Base-by-base conservation (phyloP, 805 yeast species). In the Candida nitratophila region DNA sequence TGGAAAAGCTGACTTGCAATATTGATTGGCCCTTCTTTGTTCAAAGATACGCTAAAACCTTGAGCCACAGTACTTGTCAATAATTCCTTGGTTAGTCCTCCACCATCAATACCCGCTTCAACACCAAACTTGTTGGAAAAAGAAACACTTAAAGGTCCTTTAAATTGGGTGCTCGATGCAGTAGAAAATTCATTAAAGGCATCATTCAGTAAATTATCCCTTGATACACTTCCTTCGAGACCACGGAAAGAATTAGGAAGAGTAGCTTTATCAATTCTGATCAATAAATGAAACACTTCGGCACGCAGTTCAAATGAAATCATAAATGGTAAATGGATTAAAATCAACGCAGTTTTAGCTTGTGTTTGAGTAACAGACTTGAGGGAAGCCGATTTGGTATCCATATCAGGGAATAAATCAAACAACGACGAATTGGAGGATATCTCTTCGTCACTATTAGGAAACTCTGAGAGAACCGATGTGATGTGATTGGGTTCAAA, bases 91-190 rank as follows among this genome's bases (percentile, higher is more conserved):
- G 97, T 90, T 21, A 91, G 69, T 1, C 99, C 99, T 12, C 98
- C 99, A 8, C 99, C 99, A 61, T 91, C 99, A 37, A 91, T 83
- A 1, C 99, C 99, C 0, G 82, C 88, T 59, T 91, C 98, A 31
- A 69, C 75, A 2, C 90, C 95, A 63, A 81, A 77, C 44, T 83
- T 76, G 54, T 86, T 85, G 32, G 68, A 67, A 56, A 93, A 89
- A 15, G 73, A 72, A 2, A 93, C 88, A 1, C 75, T 66, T 10
- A 90, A 60, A 31, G 69, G 70, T 9, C 71, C 57, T 53, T 85
- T 88, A 59, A 90, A 75, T 4, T 65, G 64, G 1, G 68, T 54
- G 0, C 89, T 87, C 10, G 55, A 42, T 1, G 72, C 52, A 3
- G 66, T 62, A 29, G 75, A 73, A 55, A 83, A 83, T 6, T 70